Base-by-base conservation (phyloP, 2,329 filamentous ascomycete genomes). In the Ceratocystis colombiana region DNA sequence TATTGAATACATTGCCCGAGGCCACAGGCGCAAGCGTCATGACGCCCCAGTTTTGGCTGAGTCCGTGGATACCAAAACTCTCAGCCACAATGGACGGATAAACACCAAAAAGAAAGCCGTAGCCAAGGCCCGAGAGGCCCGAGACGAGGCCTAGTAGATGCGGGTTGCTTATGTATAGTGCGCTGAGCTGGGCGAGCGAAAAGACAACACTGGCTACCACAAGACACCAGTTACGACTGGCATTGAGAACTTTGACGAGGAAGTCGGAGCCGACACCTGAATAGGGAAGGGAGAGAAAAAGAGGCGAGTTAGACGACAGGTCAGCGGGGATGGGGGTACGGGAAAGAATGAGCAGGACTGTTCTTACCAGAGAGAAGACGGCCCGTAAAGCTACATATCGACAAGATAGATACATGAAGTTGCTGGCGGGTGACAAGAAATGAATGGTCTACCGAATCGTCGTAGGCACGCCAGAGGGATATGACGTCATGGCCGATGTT, bases 11-110 rank as follows among this genome's bases (percentile, higher is more conserved):
- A 71, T 97, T 96, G 62, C 90, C 92, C 7, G 87, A 91, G 33
- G 96, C 76, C 2, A 96, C 90, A 0, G 93, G 92, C 2, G 90
- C 88, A 61, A 96, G 79, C 0, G 90, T 96, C 86, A 99, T 95
- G 71, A 88, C 88, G 15, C 94, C 94, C 93, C 94, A 99, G 73
- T 97, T 99, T 73, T 96, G 90, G 66, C 88, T 91, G 61, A 99
- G 80, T 1, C 92, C 93, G 68, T 87, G 83, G 30, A 96, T 88
- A 6, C 94, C 94, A 74, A 99, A 99, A 0, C 88, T 87, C 73
- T 97, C 92, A 5, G 92, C 90, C 8, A 89, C 84, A 20, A 97
- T 85, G 12, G 91, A 92, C 0, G 94, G 94, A 75, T 89, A 96
- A 22, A 96, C 92, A 44, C 94, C 94, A 70, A 97, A 97, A 0